Evolutionary conservation across 2,329 filamentous ascomycete genomes (phyloP), one percentile per base, ranked within the genome.

Genomic region (Sphaerostilbella broomeana): DNA sequence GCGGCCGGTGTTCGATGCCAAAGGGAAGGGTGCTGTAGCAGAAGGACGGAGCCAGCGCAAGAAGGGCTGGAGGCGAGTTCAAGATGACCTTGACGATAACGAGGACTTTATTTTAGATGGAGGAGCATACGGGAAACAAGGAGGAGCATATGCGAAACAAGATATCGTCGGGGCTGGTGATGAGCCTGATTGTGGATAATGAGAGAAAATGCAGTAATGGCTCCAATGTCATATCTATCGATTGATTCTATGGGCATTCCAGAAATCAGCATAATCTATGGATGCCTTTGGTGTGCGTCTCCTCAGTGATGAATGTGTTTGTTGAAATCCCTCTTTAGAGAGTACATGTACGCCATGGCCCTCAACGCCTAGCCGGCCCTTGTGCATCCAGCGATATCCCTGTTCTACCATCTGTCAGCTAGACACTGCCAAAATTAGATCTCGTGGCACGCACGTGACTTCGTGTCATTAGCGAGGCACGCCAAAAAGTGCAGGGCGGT

Each of bases 91-190:
- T 13, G 63, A 73, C 10, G 59, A 81, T 47, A 80, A 80, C 42
- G 76, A 79, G 49, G 67, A 57, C 0, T 61, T 79, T 7, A 79
- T 79, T 33, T 56, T 79, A 1, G 73, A 79, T 44, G 75, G 76
- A 6, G 75, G 75, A 1, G 55, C 69, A 1, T 65, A 69, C 33
- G 74, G 72, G 6, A 7, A 12, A 20, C 34, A 38, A 11, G 33
- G 18, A 6, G 75, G 75, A 1, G 55, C 69, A 1, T 65, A 69
- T 34, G 74, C 71, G 6, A 7, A 12, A 20, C 34, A 38, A 11
- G 33, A 18, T n/a, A n/a, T n/a, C n/a, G n/a, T n/a, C 6, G 49
- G 39, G 18, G 29, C 18, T 16, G 45, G 42, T 28, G 51, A 56
- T 36, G 57, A 70, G 52, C 68, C 67, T 17, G 60, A 47, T 4